Evolutionary conservation across 2,329 filamentous ascomycete species (phyloP).

Genomic region (Fusarium transvaalense): DNA sequence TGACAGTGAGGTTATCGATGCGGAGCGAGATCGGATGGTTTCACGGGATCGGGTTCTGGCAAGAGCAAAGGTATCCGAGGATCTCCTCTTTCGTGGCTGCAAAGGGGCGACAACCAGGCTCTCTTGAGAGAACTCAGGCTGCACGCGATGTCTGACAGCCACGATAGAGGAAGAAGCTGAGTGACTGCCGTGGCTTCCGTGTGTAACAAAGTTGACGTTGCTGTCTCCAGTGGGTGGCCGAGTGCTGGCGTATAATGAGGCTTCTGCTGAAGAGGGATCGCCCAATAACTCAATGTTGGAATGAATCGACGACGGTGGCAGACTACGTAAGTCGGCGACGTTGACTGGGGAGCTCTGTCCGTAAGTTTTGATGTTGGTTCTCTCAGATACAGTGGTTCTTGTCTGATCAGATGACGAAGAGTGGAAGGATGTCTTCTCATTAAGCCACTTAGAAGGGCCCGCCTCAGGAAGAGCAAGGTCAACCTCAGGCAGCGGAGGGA

Average conservation of each 20-base stretch:
- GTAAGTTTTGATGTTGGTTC: conserved; percentile 68
- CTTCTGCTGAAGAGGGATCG: conserved; percentile 62
- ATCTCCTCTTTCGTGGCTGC: conserved; percentile 60
- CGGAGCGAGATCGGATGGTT: conserved; percentile 64
- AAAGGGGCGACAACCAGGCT: conserved; percentile 70
- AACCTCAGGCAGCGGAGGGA: conserved; percentile 51
- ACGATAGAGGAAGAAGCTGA: conserved; percentile 56
- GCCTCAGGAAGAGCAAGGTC: conserved; percentile 35
- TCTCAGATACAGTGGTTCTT: conserved; percentile 62
- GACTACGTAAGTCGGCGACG: conserved; percentile 55
- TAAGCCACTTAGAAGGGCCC: conserved; percentile 36
- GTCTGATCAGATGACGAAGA: conserved; percentile 50
- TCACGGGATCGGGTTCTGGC: conserved; percentile 66
- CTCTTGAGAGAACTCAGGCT: conserved; percentile 69
- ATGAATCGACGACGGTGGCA: conserved; percentile 58
- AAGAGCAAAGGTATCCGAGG: conserved; percentile 63
- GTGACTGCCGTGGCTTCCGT: conserved; percentile 60
- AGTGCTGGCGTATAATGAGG: conserved; percentile 54
- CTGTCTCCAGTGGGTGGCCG: conserved; percentile 55
- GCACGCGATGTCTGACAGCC: conserved; percentile 50
- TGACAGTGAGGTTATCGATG: conserved; percentile 68
- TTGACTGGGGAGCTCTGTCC: conserved; percentile 58
- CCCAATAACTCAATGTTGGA: conserved; percentile 66
- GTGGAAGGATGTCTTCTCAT: conserved; percentile 42
- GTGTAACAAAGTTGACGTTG: conserved; percentile 67